Evolutionary conservation across 2,329 filamentous ascomycete species (phyloP).

Genomic region (Mycosphaerella sp.): DNA sequence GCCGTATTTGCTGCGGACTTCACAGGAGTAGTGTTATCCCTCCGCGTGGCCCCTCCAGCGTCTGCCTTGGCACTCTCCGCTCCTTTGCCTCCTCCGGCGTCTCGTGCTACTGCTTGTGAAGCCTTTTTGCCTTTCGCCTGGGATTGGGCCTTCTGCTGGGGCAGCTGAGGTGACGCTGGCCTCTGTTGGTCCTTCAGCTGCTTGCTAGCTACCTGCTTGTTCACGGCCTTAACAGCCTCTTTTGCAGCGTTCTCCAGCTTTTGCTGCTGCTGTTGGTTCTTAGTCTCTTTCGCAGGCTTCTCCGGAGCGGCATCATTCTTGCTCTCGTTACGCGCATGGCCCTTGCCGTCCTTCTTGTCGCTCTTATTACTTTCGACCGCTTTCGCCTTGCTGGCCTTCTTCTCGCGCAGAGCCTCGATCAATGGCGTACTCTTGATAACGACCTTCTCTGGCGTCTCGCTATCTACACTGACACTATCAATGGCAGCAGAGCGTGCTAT

Average conservation of each 20-base stretch:
- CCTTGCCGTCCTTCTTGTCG: conserved; percentile 30
- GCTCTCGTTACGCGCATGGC: conserved; percentile 28
- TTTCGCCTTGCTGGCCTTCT: conserved; percentile 34
- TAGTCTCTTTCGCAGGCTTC: conserved; percentile 31
- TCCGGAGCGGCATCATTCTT: conserved; percentile 32
- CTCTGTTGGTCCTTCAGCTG: conserved; percentile 22
- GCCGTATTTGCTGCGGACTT: conserved; percentile 32
- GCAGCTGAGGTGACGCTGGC: conserved; percentile 17
- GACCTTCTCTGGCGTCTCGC: conserved; percentile 45
- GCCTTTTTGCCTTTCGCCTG: conserved; percentile 28
- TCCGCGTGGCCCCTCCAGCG: background rate
- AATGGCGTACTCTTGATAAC: conserved; percentile 78
- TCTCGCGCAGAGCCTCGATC: conserved; percentile 79
- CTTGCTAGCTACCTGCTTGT: conserved; percentile 37
- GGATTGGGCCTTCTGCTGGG: conserved; percentile 31
- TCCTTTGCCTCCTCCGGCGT: background rate
- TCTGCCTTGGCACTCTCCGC: conserved; percentile 5
- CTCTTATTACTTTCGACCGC: conserved; percentile 25
- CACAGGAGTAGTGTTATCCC: conserved; percentile 35
- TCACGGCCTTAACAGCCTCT: conserved; percentile 55
- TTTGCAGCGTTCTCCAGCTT: conserved; percentile 30
- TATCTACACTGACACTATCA: conserved; percentile 45
- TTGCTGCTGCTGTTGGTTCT: conserved; percentile 32
- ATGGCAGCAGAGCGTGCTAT: conserved; percentile 48
- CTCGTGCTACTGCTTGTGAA: conserved; percentile 9